Conservation (phyloP, 768 basidiomycete genomes). For the Phanerochaete sordida region DNA sequence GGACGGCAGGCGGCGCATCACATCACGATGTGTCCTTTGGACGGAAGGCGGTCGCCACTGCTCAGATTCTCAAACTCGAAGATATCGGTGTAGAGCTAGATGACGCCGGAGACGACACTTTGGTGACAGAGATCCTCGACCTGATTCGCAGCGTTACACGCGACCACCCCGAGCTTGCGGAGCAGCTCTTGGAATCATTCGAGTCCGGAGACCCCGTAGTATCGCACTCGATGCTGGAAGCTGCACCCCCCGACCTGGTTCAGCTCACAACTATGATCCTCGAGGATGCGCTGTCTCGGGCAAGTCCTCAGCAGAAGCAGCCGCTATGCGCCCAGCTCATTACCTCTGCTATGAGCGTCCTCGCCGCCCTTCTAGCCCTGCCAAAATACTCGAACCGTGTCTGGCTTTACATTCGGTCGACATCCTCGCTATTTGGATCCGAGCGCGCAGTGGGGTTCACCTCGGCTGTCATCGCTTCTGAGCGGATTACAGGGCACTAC, state of each 20-base stretch:
- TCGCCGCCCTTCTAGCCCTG: conserved; percentile 70
- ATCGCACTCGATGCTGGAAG: conserved; percentile 47
- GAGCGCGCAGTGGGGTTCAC: conserved; percentile 53
- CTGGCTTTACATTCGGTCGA: conserved; percentile 85
- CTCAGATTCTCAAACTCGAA: conserved; percentile 43
- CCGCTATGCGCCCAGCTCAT: conserved; percentile 60
- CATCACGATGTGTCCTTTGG: conserved; percentile 57
- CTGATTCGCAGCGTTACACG: conserved; percentile 76
- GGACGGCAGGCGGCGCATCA: conserved; percentile 35
- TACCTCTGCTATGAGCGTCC: conserved; percentile 77
- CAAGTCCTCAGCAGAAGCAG: conserved; percentile 33
- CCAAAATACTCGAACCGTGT: conserved; percentile 78
- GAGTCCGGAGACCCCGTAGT: conserved; percentile 56
- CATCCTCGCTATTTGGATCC: conserved; percentile 71
- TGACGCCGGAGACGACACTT: conserved; percentile 53
- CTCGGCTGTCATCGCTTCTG: conserved; percentile 62
- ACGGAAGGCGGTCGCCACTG: conserved; percentile 31
- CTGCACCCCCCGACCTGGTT: conserved; percentile 66
- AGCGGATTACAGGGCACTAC: conserved; percentile 71
- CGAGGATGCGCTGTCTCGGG: conserved; percentile 67
- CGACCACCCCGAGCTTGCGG: conserved; percentile 61
- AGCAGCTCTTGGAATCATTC: conserved; percentile 62
- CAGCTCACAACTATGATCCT: conserved; percentile 79
- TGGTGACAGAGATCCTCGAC: conserved; percentile 73
- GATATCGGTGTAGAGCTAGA: conserved; percentile 74